A percentile compares a stretch with the other conserved stretches of the same genome.
These are phyloP conservation scores for Vanilla planifolia DNA, from an alignment of 106 monocot genomes.

Conservation along the genomic window DNA sequence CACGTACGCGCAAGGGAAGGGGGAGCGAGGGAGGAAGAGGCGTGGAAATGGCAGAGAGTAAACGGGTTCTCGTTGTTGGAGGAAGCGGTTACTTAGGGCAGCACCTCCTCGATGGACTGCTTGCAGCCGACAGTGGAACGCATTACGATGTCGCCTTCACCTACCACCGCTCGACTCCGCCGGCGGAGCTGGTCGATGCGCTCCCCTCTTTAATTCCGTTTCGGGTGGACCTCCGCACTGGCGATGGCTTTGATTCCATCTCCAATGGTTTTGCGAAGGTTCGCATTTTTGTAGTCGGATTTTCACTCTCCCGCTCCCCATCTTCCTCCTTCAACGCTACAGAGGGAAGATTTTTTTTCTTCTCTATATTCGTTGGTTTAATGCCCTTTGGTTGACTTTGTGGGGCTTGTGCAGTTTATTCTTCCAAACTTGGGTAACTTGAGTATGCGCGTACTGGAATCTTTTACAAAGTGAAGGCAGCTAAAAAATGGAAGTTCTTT, in stretches of 20 bases:
- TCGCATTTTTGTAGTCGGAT: conserved; percentile 5
- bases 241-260: conserved; percentile 59
- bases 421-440: no score
- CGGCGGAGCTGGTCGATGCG: conserved; percentile 41
- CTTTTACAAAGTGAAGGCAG: no score
- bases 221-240: conserved; percentile 60
- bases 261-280: conserved; percentile 71
- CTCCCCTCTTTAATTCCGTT: conserved; percentile 45
- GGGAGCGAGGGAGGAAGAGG: background rate
- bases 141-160: conserved; percentile 72
- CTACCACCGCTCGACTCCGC: conserved; percentile 65
- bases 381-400: no score
- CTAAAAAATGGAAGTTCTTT: no score
- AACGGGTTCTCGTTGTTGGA: conserved; percentile 70
- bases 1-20: no score
- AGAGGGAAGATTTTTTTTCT: no score
- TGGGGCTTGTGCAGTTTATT: no score
- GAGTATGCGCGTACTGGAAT: no score
- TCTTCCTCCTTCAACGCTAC: no score
- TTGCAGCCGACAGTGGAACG: conserved; percentile 5
- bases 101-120: conserved; percentile 56
- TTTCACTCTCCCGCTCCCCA: background rate
- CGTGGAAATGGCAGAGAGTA: conserved; percentile 26
- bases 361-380: no score
- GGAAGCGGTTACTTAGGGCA: conserved; percentile 92